Conservation (phyloP, 108 stramenopile genomes). For the Cyclotella atomus region DNA sequence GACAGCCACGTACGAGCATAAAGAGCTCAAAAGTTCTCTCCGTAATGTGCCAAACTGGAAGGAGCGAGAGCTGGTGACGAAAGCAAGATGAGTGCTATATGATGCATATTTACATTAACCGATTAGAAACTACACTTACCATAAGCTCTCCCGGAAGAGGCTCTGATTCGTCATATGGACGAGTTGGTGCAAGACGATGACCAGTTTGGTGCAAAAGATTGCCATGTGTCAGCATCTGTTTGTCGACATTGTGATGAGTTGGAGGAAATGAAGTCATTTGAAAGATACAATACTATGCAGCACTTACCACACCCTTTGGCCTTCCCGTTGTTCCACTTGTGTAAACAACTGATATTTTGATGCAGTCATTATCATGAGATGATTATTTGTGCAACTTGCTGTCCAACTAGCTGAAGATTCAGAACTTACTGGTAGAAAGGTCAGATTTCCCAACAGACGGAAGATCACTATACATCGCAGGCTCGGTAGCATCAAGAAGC, state of each 20-base stretch:
- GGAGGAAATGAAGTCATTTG: no score
- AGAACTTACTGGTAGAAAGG: constrained; percentile 79
- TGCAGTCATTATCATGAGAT: background rate
- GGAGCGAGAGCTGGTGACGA: constrained; percentile 41
- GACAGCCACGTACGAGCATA: constrained; percentile 83
- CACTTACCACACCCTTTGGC: constrained; percentile 91
- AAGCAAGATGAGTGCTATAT: background rate
- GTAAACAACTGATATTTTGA: constrained; percentile 66
- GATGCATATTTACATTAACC: background rate
- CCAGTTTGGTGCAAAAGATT: constrained; percentile 90
- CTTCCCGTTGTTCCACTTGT: constrained; percentile 97
- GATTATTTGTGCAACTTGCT: background rate
- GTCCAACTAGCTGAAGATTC: background rate
- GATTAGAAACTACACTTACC: constrained; percentile 27
- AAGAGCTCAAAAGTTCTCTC: constrained; percentile 90
- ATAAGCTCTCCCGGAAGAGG: constrained; percentile 87
- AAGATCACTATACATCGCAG: constrained; percentile 36
- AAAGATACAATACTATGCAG: background rate
- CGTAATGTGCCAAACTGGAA: constrained; percentile 93
- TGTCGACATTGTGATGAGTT: no score
- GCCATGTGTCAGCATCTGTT: constrained; percentile 93
- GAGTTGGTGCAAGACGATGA: constrained; percentile 75
- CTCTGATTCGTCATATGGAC: constrained; percentile 75
- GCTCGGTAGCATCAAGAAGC: constrained; percentile 46
- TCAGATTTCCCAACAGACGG: constrained; percentile 66